These are phyloP conservation scores for Colletotrichum endophyticum DNA, from an alignment of 2,329 filamentous ascomycete species.

Conservation along the genomic window DNA sequence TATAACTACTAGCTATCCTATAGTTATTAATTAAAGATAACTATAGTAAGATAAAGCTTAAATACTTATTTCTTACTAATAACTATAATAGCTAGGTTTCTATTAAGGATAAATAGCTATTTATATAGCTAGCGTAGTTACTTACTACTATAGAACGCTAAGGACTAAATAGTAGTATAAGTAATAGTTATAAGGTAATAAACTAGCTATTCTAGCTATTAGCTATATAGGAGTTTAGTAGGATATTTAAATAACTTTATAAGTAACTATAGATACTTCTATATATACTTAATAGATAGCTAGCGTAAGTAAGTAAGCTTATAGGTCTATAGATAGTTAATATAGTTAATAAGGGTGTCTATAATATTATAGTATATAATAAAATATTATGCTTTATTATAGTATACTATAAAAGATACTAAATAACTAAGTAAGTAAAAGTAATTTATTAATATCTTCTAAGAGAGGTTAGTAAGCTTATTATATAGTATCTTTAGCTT, in stretches of 20 bases:
- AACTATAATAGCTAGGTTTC: too few relatives aligned
- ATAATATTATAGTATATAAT: constrained; percentile 22
- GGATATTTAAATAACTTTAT: neutral
- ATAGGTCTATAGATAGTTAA: neutral
- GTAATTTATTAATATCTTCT: too few relatives aligned
- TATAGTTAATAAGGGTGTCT: constrained; percentile 13
- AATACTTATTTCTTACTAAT: too few relatives aligned
- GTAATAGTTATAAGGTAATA: neutral
- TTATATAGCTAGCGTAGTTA: too few relatives aligned
- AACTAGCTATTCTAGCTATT: neutral
- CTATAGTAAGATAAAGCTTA: too few relatives aligned
- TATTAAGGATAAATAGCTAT: too few relatives aligned
- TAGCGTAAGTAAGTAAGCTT: constrained; percentile 2
- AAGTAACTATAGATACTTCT: constrained; percentile 15
- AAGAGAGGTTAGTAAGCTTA: too few relatives aligned
- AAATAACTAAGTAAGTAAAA: too few relatives aligned
- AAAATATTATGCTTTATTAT: neutral
- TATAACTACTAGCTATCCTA: too few relatives aligned
- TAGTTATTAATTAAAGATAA: too few relatives aligned
- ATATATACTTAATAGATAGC: constrained; percentile 3
- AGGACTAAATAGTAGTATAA: neutral
- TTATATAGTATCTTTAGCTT: too few relatives aligned
- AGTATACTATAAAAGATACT: too few relatives aligned
- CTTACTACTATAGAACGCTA: neutral
- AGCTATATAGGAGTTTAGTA: neutral